phyloP scores from a whole-genome alignment of 2,329 filamentous ascomycete genomes.

The Microsporum canis region DNA sequence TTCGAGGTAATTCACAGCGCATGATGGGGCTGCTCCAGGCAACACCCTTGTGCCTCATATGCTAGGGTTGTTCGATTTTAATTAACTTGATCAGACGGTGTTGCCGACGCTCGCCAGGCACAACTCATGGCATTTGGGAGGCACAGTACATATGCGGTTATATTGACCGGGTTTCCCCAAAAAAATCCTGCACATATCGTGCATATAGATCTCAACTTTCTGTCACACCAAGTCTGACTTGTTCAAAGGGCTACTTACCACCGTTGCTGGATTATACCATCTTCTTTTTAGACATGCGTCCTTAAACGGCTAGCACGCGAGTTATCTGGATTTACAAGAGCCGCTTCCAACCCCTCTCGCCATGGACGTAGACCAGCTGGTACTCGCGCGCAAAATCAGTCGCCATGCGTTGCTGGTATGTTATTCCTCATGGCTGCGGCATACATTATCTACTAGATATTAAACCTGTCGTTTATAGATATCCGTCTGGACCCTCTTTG shows the following conservation, averaged over 20 bases:
- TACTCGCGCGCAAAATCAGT: conserved; percentile 4
- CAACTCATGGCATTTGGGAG: neutral
- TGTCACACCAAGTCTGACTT: neutral
- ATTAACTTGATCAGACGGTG: neutral
- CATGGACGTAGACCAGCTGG: conserved; percentile 3
- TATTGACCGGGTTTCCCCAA: neutral
- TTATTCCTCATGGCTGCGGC: neutral
- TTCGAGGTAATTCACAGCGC: neutral
- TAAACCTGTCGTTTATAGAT: conserved; percentile 1
- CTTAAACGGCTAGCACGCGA: neutral
- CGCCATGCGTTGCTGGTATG: conserved; percentile 6
- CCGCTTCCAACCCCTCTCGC: neutral
- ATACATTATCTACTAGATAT: neutral
- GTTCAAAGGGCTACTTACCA: neutral
- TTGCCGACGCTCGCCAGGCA: neutral
- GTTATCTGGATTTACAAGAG: neutral
- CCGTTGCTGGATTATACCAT: neutral
- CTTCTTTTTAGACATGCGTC: neutral
- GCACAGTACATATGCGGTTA: neutral
- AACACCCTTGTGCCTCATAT: neutral
- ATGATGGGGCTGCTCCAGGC: neutral
- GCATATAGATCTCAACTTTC: neutral
- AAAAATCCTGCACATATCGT: neutral
- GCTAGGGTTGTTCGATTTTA: neutral
- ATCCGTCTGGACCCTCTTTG: conserved; percentile 10